Percentiles rank a stretch among this genome's conserved stretches.
Evolutionary conservation across 1,284 basidiomycete genomes (phyloP).

Genomic region (Limonomyces culmigenus): DNA sequence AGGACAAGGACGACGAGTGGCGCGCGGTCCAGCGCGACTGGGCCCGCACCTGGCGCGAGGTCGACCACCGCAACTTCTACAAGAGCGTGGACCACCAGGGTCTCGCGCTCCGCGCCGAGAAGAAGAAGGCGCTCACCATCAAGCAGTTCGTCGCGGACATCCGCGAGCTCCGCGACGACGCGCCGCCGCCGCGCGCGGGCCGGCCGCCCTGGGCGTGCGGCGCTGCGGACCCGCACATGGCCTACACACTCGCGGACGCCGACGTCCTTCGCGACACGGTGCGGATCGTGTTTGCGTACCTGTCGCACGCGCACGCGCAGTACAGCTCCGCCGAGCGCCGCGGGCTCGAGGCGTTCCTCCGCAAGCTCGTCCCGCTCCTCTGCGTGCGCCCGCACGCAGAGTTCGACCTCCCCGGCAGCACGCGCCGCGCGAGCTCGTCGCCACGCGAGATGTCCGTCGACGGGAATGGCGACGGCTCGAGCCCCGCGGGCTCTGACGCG

Average conservation of each 20-base stretch:
- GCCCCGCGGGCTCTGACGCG: background rate
- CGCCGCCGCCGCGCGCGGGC: constrained; percentile 11
- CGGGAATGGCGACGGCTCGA: background rate
- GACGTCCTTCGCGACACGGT: constrained; percentile 76
- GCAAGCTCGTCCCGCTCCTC: constrained; percentile 71
- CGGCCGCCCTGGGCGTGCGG: constrained; percentile 22
- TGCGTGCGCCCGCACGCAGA: constrained; percentile 66
- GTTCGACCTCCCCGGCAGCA: constrained; percentile 25
- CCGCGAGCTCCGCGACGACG: constrained; percentile 40
- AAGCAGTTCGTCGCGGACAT: constrained; percentile 86
- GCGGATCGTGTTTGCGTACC: constrained; percentile 80
- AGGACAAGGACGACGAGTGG: constrained; percentile 97
- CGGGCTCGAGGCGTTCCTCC: constrained; percentile 73
- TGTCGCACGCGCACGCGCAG: constrained; percentile 69
- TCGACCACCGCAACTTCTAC: constrained; percentile 95
- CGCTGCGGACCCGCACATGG: constrained; percentile 54
- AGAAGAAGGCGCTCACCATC: constrained; percentile 90
- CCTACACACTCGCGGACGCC: constrained; percentile 67
- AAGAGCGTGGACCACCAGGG: constrained; percentile 95
- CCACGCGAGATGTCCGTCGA: constrained; percentile 13
- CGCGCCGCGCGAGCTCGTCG: constrained; percentile 34
- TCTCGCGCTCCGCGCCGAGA: constrained; percentile 85
- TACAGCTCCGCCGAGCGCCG: constrained; percentile 70
- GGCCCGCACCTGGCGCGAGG: constrained; percentile 95
- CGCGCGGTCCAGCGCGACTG: constrained; percentile 87